phyloP scores from a whole-genome alignment of 1,284 basidiomycete genomes.

The Ganoderma resinaceum region DNA sequence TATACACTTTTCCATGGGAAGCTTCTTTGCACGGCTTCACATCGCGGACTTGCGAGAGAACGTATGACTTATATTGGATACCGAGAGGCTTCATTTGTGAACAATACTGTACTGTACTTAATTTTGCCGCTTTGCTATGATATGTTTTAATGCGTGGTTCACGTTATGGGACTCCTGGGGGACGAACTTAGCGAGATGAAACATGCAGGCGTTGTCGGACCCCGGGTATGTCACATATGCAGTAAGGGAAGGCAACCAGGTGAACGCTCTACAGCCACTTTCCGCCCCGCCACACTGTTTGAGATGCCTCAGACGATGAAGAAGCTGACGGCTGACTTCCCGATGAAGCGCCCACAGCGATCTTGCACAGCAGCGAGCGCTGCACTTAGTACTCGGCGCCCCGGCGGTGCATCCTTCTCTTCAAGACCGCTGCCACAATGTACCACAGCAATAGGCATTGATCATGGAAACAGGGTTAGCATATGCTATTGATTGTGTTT shows the following conservation, averaged over 20 bases:
- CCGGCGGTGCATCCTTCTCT: not conserved
- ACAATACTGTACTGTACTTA: slow-evolving; percentile 3
- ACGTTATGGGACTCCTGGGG: not conserved
- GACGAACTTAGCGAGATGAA: not conserved
- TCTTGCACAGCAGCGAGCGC: not conserved
- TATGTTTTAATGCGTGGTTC: not conserved
- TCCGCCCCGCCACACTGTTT: slow-evolving; percentile 2
- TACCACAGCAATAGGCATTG: not conserved
- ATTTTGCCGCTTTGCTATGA: not conserved
- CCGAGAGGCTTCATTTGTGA: not conserved
- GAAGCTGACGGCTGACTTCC: not conserved
- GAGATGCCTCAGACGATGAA: not conserved
- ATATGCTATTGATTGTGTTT: not conserved
- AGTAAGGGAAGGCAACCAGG: not conserved
- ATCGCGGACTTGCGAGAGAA: not conserved
- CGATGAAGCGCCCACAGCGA: not conserved
- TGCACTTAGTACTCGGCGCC: not conserved
- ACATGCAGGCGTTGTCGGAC: slow-evolving; percentile 1
- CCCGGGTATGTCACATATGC: not conserved
- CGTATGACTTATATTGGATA: not conserved
- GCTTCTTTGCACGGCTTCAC: not conserved
- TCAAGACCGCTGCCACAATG: not conserved
- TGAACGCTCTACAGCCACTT: not conserved
- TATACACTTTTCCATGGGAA: not conserved
- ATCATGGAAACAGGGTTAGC: not conserved